phyloP scores from a whole-genome alignment of 1,139 yeast genomes.

The Debaryomycetaceae sp. region DNA sequence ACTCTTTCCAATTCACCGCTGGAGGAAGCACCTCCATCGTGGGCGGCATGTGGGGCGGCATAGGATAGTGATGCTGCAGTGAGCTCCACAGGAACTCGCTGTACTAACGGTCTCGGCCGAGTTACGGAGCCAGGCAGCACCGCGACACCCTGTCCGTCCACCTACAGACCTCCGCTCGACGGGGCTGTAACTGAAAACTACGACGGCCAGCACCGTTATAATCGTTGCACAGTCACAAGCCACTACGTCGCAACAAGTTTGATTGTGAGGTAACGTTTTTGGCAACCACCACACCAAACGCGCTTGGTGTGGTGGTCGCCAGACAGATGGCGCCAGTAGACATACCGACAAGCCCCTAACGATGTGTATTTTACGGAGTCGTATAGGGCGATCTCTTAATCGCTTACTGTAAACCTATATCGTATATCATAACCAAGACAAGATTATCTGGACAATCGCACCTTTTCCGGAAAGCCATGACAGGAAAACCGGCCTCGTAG shows the following conservation, averaged over 20 bases:
- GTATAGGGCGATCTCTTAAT: not conserved
- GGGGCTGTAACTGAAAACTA: no score
- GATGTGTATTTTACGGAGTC: not conserved
- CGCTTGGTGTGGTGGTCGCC: no score
- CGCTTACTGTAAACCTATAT: not conserved
- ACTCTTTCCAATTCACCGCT: not conserved
- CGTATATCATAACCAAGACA: not conserved
- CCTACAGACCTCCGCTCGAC: no score
- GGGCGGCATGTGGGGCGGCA: not conserved
- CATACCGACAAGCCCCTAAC: not conserved
- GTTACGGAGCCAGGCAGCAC: not conserved
- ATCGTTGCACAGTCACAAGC: no score
- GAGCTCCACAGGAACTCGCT: not conserved
- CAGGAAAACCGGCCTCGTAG: not conserved
- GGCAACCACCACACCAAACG: no score
- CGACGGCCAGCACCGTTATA: no score
- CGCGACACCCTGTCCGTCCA: not conserved
- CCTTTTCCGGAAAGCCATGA: not conserved
- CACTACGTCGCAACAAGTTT: no score
- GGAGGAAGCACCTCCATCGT: not conserved
- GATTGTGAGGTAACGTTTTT: no score
- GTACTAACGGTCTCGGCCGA: not conserved
- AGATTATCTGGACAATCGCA: no score
- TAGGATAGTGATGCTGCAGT: not conserved
- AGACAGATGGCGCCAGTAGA: no score